Percentiles rank a stretch among this genome's conserved stretches.
Conservation (phyloP, 495 filamentous ascomycete genomes). For the Astrothelium macrocarpum region DNA sequence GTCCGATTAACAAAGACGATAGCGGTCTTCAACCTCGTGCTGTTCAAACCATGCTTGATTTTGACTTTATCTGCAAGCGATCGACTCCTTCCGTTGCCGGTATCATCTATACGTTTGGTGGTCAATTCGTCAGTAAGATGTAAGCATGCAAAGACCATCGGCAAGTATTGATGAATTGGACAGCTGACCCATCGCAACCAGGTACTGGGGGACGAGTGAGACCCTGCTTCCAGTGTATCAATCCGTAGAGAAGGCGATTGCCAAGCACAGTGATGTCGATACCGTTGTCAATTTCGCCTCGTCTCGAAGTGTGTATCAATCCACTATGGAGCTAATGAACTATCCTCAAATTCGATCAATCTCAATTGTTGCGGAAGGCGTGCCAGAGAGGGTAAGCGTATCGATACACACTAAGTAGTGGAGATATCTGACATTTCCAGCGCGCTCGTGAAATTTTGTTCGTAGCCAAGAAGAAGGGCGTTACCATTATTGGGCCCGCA, state of each 20-base stretch:
- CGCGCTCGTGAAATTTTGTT: constrained; percentile 96
- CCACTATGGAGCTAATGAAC: constrained; percentile 97
- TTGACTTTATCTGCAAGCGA: constrained; percentile 99
- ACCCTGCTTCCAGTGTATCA: constrained; percentile 98
- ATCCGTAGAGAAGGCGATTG: constrained; percentile 82
- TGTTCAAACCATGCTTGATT: constrained; percentile 99
- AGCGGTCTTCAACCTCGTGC: constrained; percentile 92
- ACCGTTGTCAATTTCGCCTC: constrained; percentile 99
- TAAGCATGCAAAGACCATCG: constrained; percentile 27
- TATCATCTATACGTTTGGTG: constrained; percentile 99
- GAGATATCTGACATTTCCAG: constrained; percentile 29
- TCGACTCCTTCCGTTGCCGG: constrained; percentile 91
- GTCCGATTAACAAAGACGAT: constrained; percentile 16
- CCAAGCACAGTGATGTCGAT: constrained; percentile 95
- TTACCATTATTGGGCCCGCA: constrained; percentile 96
- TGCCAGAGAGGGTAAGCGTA: constrained; percentile 79
- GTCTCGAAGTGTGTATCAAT: constrained; percentile 94
- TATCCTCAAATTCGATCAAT: constrained; percentile 94
- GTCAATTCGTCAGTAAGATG: constrained; percentile 99
- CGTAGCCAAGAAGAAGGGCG: constrained; percentile 91
- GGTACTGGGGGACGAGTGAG: constrained; percentile 99
- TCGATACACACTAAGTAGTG: background rate
- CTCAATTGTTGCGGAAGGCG: constrained; percentile 98
- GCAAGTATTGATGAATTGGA: background rate
- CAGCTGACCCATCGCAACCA: constrained; percentile 23